These are phyloP conservation scores for Candida silvatica DNA, from an alignment of 805 yeast genomes.

Conservation along the genomic window DNA sequence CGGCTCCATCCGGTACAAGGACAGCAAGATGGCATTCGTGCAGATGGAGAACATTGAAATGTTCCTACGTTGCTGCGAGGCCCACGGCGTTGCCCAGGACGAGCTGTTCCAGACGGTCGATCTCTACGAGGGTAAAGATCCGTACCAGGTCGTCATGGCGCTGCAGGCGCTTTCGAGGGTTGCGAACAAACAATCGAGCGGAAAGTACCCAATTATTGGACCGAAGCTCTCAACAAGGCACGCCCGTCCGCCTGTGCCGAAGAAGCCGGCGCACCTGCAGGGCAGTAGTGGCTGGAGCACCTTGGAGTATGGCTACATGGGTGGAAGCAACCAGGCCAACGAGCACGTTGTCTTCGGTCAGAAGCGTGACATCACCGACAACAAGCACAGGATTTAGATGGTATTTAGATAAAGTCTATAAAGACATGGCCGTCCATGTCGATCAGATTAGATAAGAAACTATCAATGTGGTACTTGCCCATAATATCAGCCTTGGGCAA, in stretches of 20 bases:
- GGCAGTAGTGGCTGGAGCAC: conserved; percentile 43
- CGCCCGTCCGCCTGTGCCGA: conserved; percentile 43
- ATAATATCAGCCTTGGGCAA: conserved; percentile 9
- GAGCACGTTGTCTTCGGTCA: conserved; percentile 50
- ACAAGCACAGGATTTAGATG: too few relatives aligned
- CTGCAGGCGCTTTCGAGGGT: conserved; percentile 66
- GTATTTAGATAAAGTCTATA: conserved; percentile 2
- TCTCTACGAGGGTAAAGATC: conserved; percentile 64
- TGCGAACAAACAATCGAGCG: conserved; percentile 38
- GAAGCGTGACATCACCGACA: too few relatives aligned
- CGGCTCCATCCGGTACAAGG: conserved; percentile 38
- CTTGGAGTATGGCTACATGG: conserved; percentile 50
- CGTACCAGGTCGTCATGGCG: conserved; percentile 70
- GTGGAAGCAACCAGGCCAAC: conserved; percentile 44
- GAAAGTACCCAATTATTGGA: conserved; percentile 44
- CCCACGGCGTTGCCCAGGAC: conserved; percentile 67
- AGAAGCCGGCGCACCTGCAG: conserved; percentile 40
- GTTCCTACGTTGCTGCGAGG: conserved; percentile 54
- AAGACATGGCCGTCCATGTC: conserved; percentile 7
- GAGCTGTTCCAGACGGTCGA: conserved; percentile 77
- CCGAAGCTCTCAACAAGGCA: conserved; percentile 43
- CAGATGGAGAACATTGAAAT: conserved; percentile 81
- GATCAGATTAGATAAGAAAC: conserved; percentile 15
- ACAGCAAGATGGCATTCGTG: conserved; percentile 65
- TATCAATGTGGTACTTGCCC: conserved; percentile 16